Percentiles rank a stretch among this genome's conserved stretches.
Conservation (phyloP, 192 early-diverging fungal genomes). For the Gamsiella multidivaricata region DNA sequence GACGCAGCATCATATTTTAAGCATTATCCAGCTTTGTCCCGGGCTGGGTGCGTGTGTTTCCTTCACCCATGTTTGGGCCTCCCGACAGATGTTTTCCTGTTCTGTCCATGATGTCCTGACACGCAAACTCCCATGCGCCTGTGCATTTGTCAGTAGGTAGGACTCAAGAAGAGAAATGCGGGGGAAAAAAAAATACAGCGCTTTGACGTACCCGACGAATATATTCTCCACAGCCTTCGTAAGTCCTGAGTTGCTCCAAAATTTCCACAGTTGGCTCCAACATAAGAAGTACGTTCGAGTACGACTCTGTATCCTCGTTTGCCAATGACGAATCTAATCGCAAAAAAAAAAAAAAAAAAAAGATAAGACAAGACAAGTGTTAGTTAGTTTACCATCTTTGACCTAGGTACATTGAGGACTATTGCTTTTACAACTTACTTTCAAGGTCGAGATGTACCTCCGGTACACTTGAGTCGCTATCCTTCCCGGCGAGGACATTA, state of each 20-base stretch:
- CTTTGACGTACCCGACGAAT: conserved; percentile 71
- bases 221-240: conserved; percentile 74
- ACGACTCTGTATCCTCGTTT: conserved; percentile 69
- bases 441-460: conserved; percentile 71
- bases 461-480: conserved; percentile 53
- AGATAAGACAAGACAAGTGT: not conserved
- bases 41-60: not conserved
- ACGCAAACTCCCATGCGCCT: not conserved
- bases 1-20: too few relatives aligned
- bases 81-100: too few relatives aligned
- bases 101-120: too few relatives aligned
- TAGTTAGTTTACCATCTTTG: not conserved
- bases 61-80: not conserved
- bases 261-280: conserved; percentile 65
- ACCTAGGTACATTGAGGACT: not conserved
- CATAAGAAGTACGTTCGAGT: conserved; percentile 63
- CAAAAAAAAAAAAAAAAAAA: not conserved
- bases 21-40: not conserved
- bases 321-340: conserved; percentile 63
- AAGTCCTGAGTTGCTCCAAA: conserved; percentile 66
- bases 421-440: conserved; percentile 55
- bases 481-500: conserved; percentile 47
- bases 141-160: not conserved
- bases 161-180: not conserved
- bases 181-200: too few relatives aligned